Evolutionary conservation across 495 filamentous ascomycete species (phyloP), one percentile per base, ranked within the genome.

Genomic region (Jackrogersella multiformis): DNA sequence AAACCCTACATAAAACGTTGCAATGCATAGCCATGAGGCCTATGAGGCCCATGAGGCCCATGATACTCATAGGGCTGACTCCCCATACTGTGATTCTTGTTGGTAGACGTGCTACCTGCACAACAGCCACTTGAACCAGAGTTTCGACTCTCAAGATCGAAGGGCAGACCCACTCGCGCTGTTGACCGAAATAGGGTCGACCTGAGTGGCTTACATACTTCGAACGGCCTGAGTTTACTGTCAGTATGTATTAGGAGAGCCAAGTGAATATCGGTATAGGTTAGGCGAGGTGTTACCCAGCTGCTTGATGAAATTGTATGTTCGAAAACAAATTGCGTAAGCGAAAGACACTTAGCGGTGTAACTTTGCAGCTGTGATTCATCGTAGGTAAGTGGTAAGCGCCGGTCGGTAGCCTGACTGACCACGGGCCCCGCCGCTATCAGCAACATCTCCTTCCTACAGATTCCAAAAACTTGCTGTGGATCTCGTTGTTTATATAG

Each of bases 11-110:
- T 23, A 55, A 10, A 49, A 21, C 21, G 66, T 63, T 41, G 21
- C 46, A 59, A 48, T 59, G 58, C 54, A 48, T 63, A 55, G 53
- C 65, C 63, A 38, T 48, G 32, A 39, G 16, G 38, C 30, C n/a
- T n/a, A n/a, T n/a, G n/a, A n/a, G n/a, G n/a, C n/a, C n/a, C 48
- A 34, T 52, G 15, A 8, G 52, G 32, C 44, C 56, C 15, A 41
- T 49, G 16, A 21, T 51, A 41, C 24, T 20, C 42, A 32, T 68
- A 64, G 66, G 66, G 66, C 66, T 68, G 66, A 68, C 26, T 58
- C 35, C 34, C 15, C 12, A 20, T 20, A 41, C 38, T 32, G 15
- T 26, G 30, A 15, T 35, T 56, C 30, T 21, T 18, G 60, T 42
- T 52, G 32, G 30, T 64, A 35, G 38, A 26, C 48, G 10, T 36